Evolutionary conservation across 495 filamentous ascomycete species (phyloP).

Genomic region (Elaphomyces granulatus): DNA sequence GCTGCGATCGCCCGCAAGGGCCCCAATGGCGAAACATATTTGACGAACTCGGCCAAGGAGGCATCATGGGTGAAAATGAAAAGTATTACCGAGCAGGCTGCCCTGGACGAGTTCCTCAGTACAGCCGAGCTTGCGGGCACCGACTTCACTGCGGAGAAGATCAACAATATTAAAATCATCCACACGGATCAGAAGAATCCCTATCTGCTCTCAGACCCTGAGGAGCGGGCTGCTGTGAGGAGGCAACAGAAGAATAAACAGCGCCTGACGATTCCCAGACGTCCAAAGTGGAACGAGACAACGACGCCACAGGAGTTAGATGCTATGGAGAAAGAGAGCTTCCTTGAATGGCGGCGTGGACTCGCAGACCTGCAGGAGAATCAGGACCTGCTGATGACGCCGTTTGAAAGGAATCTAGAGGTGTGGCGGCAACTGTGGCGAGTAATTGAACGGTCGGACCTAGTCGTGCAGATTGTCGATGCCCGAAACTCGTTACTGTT

Average conservation of each 20-base stretch:
- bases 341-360: slow-evolving; percentile 81
- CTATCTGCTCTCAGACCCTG: slow-evolving; percentile 75
- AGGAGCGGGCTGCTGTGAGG: slow-evolving; percentile 59
- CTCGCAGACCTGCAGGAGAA: slow-evolving; percentile 86
- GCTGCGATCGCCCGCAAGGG: slow-evolving; percentile 31
- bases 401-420: slow-evolving; percentile 94
- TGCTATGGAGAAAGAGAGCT: slow-evolving; percentile 57
- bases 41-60: slow-evolving; percentile 35
- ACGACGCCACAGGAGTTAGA: slow-evolving; percentile 79
- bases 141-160: slow-evolving; percentile 97
- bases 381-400: slow-evolving; percentile 91
- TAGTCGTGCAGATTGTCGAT: slow-evolving; percentile 98
- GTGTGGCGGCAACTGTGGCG: slow-evolving; percentile 98
- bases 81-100: slow-evolving; percentile 92
- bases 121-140: slow-evolving; percentile 94
- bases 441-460: slow-evolving; percentile 91
- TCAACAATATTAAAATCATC: slow-evolving; percentile 97
- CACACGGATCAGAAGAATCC: slow-evolving; percentile 91
- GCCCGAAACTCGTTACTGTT: slow-evolving; percentile 90
- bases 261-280: slow-evolving; percentile 74
- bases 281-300: slow-evolving; percentile 71
- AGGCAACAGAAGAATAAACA: slow-evolving; percentile 71
- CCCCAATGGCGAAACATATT: slow-evolving; percentile 31
- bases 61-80: slow-evolving; percentile 68
- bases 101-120: slow-evolving; percentile 71